Conservation (phyloP, 1,139 yeast species). For the Saccharomyces hybrid region DNA sequence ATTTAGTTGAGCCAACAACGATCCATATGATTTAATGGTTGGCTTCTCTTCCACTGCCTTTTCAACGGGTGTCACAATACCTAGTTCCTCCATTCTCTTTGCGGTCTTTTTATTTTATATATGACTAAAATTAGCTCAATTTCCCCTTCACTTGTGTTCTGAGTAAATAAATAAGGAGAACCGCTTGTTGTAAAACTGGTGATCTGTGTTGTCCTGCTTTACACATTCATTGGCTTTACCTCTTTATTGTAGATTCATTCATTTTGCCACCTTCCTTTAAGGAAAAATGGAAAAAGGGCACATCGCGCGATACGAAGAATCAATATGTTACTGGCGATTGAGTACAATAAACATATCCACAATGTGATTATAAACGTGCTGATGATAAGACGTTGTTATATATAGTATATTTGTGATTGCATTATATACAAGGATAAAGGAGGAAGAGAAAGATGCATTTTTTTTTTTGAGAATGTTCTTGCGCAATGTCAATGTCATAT, state of each 20-base stretch:
- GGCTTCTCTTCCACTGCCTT: slow-evolving; percentile 17
- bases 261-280: neutral
- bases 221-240: neutral
- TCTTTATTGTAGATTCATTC: neutral
- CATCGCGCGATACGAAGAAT: neutral
- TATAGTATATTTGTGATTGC: neutral
- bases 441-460: neutral
- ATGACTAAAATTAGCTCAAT: neutral
- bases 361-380: neutral
- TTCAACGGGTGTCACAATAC: slow-evolving; percentile 37
- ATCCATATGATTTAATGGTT: slow-evolving; percentile 26
- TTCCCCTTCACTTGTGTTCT: too few species aligned
- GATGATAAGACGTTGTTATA: neutral
- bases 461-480: neutral
- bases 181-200: neutral
- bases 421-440: neutral
- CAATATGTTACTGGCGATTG: neutral
- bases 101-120: neutral
- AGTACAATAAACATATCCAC: too few species aligned
- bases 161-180: too few species aligned
- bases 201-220: neutral
- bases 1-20: slow-evolving; percentile 23
- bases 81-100: slow-evolving; percentile 49
- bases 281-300: neutral
- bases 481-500: neutral